Base-by-base conservation (phyloP, 176 grass and related monocot genomes). In the Dactylis glomerata region DNA sequence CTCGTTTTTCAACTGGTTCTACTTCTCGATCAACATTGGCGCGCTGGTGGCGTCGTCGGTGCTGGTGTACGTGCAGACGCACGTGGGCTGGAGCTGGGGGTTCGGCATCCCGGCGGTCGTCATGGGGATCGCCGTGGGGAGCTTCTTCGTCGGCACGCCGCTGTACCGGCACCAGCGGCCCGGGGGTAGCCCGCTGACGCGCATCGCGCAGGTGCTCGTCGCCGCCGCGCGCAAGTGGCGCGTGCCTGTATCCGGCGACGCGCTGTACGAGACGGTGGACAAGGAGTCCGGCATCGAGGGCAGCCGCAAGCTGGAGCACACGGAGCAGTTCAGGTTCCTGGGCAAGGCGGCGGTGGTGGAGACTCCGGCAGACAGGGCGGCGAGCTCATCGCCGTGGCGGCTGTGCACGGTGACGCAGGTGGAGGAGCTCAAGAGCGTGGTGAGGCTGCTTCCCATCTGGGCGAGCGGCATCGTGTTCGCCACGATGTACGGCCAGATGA, bases 1-100 rank as follows among this genome's bases (percentile, higher is more conserved):
- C 72, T 94, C 92, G 1, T 97, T 97, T 47, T 97, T 97, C 82
- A 97, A 97, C 59, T 97, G 94, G 94, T 97, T 97, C 77, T 97
- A 97, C 84, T 90, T 97, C 84, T 97, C 94, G 23, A 94, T 97
- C 79, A 97, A 97, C 79, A 92, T 97, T 31, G 94, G 94, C 8
- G 94, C 92, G 38, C 83, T 97, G n/a, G 81, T 97, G 57, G 94
- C 94, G 20, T 81, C 89, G 30, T 92, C 94, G 3, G 92, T 94
- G 84, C 84, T 97, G 64, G 92, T 97, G 15, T 97, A 91, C 78
- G 88, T 97, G 78, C 94, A 97, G 92, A 90, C 85, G n/a, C 90
- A 92, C 84, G 87, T 90, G 2, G 94, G 94, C 51, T 97, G 94
- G 94, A 38, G 87, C 5, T 97, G 94, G 94, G 94, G 94, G 52